phyloP scores from a whole-genome alignment of 1,284 basidiomycete species.

The Austropuccinia psidii region DNA sequence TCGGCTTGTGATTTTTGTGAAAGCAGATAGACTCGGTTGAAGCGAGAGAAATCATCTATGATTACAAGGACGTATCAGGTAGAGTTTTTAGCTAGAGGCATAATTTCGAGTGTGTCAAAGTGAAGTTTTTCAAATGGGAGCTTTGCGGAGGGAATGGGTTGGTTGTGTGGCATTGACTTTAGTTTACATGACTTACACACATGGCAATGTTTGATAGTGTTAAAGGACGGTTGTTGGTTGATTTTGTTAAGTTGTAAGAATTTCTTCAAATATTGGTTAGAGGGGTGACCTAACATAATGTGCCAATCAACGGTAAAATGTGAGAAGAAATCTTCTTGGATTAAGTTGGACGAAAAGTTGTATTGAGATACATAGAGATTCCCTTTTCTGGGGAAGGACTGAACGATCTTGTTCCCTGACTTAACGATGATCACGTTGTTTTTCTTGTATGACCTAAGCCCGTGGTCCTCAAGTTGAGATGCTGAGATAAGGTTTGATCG shows the following conservation, averaged over 20 bases:
- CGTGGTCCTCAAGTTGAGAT: constrained; percentile 11
- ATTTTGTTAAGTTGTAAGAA: not conserved
- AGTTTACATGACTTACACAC: not conserved
- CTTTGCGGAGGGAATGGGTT: not conserved
- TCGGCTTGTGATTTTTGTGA: not conserved
- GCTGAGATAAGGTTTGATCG: not conserved
- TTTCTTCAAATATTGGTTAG: not conserved
- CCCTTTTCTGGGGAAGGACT: not conserved
- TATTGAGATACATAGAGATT: constrained; percentile 3
- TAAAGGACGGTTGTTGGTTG: not conserved
- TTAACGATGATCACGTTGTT: not conserved
- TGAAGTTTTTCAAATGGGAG: not conserved
- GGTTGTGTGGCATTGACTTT: not conserved
- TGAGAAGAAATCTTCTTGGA: no score
- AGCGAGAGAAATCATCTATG: constrained; percentile 6
- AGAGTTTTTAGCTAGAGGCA: not conserved
- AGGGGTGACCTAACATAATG: not conserved
- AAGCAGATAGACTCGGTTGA: constrained; percentile 4
- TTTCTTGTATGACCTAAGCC: not conserved
- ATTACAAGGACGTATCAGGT: not conserved
- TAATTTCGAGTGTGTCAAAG: not conserved
- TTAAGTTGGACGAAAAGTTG: no score
- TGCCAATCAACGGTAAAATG: no score
- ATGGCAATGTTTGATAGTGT: not conserved
- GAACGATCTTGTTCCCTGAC: not conserved